Conservation (phyloP, 164 flowering plant genomes). For the Euptelea pleiosperma region DNA sequence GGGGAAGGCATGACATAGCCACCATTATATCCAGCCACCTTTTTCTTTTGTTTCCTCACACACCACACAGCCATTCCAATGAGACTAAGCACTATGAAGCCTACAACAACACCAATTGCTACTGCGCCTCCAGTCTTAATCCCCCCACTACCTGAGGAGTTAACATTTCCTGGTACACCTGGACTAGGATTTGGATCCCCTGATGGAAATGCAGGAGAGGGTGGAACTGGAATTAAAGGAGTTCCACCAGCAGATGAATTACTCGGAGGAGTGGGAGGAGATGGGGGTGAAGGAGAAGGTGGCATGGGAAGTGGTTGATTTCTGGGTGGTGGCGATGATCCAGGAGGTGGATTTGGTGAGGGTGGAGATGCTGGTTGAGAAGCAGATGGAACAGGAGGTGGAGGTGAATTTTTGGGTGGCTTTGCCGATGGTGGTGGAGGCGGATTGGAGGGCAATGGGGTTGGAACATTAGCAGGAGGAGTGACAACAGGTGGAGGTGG, state of each 20-base stretch:
- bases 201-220: slow-evolving; percentile 8
- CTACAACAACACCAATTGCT: slow-evolving; percentile 32
- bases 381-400: slow-evolving; percentile 41
- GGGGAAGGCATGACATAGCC: slow-evolving; percentile 53
- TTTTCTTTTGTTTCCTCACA: slow-evolving; percentile 42
- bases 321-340: slow-evolving; percentile 24
- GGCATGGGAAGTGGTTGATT: not conserved
- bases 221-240: slow-evolving; percentile 11
- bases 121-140: slow-evolving; percentile 25
- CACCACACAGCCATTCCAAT: slow-evolving; percentile 38
- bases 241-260: slow-evolving; percentile 18
- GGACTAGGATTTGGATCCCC: slow-evolving; percentile 11
- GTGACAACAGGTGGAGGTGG: slow-evolving; percentile 21
- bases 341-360: slow-evolving; percentile 24
- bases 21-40: slow-evolving; percentile 33
- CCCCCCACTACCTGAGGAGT: slow-evolving; percentile 28
- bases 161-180: slow-evolving; percentile 14
- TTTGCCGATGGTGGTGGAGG: slow-evolving; percentile 24
- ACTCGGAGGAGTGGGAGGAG: slow-evolving; percentile 13
- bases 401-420: slow-evolving; percentile 41
- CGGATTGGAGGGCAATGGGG: slow-evolving; percentile 7
- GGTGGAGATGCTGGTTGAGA: slow-evolving; percentile 31
- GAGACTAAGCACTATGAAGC: slow-evolving; percentile 38
- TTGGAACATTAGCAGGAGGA: slow-evolving; percentile 19
- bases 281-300: slow-evolving; percentile 8